phyloP scores from a whole-genome alignment of 2,329 filamentous ascomycete genomes.

The Aspergillus ustus region DNA sequence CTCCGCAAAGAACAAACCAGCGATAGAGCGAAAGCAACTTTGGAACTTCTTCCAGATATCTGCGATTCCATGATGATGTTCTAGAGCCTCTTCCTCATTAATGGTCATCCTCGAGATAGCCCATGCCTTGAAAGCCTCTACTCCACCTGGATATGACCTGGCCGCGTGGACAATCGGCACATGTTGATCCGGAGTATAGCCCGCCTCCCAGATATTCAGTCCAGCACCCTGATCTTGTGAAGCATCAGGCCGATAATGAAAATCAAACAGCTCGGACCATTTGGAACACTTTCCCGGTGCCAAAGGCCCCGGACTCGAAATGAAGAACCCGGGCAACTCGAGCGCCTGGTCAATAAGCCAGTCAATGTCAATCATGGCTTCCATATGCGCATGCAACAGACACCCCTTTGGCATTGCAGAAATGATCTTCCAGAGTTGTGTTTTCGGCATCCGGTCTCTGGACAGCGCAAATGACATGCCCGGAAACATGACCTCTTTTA shows the following conservation, averaged over 20 bases:
- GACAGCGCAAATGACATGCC: conserved; percentile 20
- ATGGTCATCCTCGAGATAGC: conserved; percentile 18
- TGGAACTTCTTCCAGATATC: conserved; percentile 20
- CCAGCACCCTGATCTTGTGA: background rate
- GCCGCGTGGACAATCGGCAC: conserved; percentile 9
- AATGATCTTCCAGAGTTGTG: conserved; percentile 16
- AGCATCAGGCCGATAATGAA: conserved; percentile 12
- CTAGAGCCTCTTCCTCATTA: conserved; percentile 16
- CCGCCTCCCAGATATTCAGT: conserved; percentile 13
- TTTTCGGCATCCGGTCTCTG: conserved; percentile 13
- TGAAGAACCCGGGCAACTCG: conserved; percentile 14
- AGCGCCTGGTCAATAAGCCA: conserved; percentile 21
- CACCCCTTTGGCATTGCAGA: conserved; percentile 19
- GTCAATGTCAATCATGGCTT: conserved; percentile 21
- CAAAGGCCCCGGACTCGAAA: conserved; percentile 11
- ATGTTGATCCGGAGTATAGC: conserved; percentile 7
- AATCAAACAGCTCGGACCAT: conserved; percentile 9
- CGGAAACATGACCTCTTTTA: conserved; percentile 18
- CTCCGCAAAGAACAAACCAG: conserved; percentile 17
- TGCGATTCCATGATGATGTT: conserved; percentile 19
- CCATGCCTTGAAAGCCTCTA: conserved; percentile 14
- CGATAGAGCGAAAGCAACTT: conserved; percentile 13
- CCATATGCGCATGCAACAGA: conserved; percentile 22
- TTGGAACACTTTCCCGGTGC: background rate
- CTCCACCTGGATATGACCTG: conserved; percentile 8